Percentiles rank a stretch among this genome's conserved stretches.
Conservation (phyloP, 129 eudicot species). For the Cynara cardunculus region DNA sequence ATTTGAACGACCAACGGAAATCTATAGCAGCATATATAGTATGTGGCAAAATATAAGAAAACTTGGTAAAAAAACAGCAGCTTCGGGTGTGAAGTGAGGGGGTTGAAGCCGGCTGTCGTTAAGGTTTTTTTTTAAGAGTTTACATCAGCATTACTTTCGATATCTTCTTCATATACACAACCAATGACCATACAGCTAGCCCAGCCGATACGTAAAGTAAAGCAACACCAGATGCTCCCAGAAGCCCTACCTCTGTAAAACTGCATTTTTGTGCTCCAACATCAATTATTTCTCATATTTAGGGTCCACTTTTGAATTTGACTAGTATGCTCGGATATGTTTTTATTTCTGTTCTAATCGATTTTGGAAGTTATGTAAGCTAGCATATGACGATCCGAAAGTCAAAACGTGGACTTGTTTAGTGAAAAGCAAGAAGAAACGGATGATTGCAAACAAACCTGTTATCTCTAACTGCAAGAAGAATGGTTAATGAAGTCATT, state of each 20-base stretch:
- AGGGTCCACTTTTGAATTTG: background rate
- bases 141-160: slow-evolving; percentile 77
- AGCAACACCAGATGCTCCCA: slow-evolving; percentile 66
- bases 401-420: slow-evolving; percentile 1
- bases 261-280: slow-evolving; percentile 37
- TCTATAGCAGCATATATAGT: slow-evolving; percentile 17
- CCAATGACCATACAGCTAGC: slow-evolving; percentile 88
- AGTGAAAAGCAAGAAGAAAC: background rate
- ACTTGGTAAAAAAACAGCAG: slow-evolving; percentile 16
- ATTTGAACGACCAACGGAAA: slow-evolving; percentile 28
- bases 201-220: slow-evolving; percentile 83
- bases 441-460: slow-evolving; percentile 41
- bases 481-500: slow-evolving; percentile 85
- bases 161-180: slow-evolving; percentile 93
- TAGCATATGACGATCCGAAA: background rate
- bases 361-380: background rate
- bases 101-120: slow-evolving; percentile 11
- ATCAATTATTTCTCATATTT: background rate
- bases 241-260: slow-evolving; percentile 54
- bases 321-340: background rate
- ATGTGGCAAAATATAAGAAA: slow-evolving; percentile 21
- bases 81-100: slow-evolving; percentile 9
- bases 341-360: background rate
- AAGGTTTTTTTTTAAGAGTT: slow-evolving; percentile 4
- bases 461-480: slow-evolving; percentile 72